Evolutionary conservation across 2,329 filamentous ascomycete species (phyloP), one percentile per base, ranked within the genome.

Genomic region (Trichoderma aggressivum): DNA sequence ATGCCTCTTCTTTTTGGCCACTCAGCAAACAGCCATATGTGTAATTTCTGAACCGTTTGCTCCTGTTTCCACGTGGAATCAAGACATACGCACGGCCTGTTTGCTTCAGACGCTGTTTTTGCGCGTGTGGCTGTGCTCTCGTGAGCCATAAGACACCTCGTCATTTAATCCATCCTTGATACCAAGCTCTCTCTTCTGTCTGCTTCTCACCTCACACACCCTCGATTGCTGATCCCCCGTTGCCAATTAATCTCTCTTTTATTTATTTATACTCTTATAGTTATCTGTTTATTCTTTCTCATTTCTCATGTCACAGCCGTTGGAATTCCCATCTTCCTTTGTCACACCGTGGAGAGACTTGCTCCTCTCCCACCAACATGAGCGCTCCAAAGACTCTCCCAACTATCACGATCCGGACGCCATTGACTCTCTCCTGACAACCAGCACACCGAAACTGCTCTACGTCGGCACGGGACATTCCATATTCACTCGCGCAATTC

Each of bases 381-480:
- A 81, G 53, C 81, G 82, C 50, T 73, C 75, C 18, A 58, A 77
- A 66, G 84, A 87, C 73, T 83, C 88, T 47, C 87, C 87, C 18
- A 81, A 82, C 50, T 86, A 87, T 77, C 81, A 85, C 74, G 77
- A 82, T 61, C 73, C 77, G 59, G 78, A 86, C 56, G 78, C 86
- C 61, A 80, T 84, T 8, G 80, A 83, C 65, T 80, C 79, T 11
- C 82, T 90, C 68, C 80, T 88, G 70, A 85, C 84, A 6, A 82
- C 81, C 21, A 87, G 86, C 70, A 76, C 74, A 1, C 85, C 84
- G 0, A 80, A 78, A 21, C 81, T 82, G 6, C 86, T 91, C 73
- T 82, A 82, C 30, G 78, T 90, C 18, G 89, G 89, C 70, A 90
- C 87, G 0, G 89, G 89, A 7, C 82, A 85, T 21, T 86, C 85